Evolutionary conservation across 176 grass and related monocot species (phyloP).

Genomic region (Musa acuminata): DNA sequence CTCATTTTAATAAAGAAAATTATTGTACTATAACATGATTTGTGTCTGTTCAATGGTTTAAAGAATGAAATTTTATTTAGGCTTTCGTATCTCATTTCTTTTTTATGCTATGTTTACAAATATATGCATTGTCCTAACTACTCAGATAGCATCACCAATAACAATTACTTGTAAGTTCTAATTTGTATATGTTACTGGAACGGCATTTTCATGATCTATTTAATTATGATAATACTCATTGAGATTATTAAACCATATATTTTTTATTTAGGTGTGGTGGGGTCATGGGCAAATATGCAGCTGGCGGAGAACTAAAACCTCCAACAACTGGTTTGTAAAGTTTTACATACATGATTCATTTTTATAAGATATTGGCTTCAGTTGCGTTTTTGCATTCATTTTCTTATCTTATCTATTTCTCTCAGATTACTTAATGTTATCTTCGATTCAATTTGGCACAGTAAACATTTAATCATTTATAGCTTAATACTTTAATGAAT

Average conservation of each 20-base stretch:
- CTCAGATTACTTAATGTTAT: not conserved
- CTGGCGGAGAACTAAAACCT: conserved; percentile 98
- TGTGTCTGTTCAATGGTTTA: too few species aligned
- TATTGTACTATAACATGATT: too few species aligned
- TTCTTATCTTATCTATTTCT: not conserved
- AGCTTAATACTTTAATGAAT: not conserved
- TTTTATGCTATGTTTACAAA: too few species aligned
- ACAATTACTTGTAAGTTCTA: not conserved
- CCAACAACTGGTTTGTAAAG: conserved; percentile 82
- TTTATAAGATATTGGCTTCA: not conserved
- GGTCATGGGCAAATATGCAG: conserved; percentile 98
- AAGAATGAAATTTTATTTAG: too few species aligned
- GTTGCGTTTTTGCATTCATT: not conserved
- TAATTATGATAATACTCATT: not conserved
- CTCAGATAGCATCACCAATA: not conserved
- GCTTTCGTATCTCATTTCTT: too few species aligned
- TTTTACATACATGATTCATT: not conserved
- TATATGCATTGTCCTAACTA: too few species aligned
- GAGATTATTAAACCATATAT: not conserved
- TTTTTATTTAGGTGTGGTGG: conserved; percentile 69
- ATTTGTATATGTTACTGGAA: not conserved
- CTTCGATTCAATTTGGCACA: not conserved
- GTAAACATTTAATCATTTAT: not conserved
- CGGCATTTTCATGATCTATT: not conserved
- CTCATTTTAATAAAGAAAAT: too few species aligned